Evolutionary conservation across 1,284 basidiomycete genomes (phyloP).

Genomic region (Rhodotorula mucilaginosa): DNA sequence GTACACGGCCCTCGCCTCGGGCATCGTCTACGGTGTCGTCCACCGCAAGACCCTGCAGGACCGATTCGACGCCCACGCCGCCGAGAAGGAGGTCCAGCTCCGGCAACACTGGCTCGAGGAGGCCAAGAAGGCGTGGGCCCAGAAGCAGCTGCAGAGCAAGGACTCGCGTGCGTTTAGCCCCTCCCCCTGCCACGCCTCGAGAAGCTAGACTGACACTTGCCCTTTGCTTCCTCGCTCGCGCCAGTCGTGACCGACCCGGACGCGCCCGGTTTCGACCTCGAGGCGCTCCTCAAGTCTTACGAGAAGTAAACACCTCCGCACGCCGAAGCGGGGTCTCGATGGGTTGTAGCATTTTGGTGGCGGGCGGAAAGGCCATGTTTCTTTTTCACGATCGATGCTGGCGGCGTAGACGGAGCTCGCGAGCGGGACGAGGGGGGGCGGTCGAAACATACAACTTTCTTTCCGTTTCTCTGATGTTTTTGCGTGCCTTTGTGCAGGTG

Average conservation of each 20-base stretch:
- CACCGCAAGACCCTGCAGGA: conserved; percentile 88
- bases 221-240: not conserved
- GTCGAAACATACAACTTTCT: not conserved
- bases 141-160: conserved; percentile 41
- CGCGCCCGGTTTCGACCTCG: conserved; percentile 92
- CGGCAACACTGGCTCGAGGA: conserved; percentile 76
- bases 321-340: no score
- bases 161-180: conserved; percentile 24
- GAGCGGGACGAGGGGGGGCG: not conserved
- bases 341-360: no score
- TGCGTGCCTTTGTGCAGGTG: not conserved
- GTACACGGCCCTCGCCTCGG: conserved; percentile 84
- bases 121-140: conserved; percentile 87
- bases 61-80: conserved; percentile 68
- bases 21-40: conserved; percentile 87
- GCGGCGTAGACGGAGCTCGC: not conserved
- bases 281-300: conserved; percentile 68
- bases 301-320: conserved; percentile 26
- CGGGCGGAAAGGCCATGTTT: no score
- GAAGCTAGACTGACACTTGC: no score
- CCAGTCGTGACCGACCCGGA: conserved; percentile 88
- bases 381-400: not conserved
- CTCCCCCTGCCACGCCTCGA: not conserved
- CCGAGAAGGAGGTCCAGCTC: conserved; percentile 66
- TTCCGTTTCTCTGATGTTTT: not conserved